Conservation (phyloP, 345 rosid genomes). For the Hypericum androsaemum region DNA sequence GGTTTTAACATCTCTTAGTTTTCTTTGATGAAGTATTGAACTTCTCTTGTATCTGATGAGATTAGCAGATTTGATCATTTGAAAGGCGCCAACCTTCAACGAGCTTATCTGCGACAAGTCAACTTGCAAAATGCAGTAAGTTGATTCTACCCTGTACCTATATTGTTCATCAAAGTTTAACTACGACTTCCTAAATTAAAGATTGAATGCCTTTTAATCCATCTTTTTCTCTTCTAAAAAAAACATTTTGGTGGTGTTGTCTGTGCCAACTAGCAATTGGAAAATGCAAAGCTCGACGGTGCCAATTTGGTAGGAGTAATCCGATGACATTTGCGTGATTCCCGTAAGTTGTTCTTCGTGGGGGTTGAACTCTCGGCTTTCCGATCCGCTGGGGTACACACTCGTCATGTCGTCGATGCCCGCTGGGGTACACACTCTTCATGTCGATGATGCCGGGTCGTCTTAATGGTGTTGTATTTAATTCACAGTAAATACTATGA, state of each 20-base stretch:
- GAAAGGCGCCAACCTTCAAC: slow-evolving; percentile 83
- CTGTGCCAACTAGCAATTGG: slow-evolving; percentile 2
- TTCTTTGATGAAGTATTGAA: no score
- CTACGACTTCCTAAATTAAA: no score
- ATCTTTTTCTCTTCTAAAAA: no score
- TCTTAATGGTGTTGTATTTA: no score
- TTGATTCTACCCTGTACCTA: neutral
- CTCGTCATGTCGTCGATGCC: no score
- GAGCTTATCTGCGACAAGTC: slow-evolving; percentile 81
- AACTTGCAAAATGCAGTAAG: slow-evolving; percentile 81
- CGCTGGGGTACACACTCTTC: no score
- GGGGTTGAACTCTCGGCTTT: slow-evolving; percentile 5
- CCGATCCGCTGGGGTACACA: no score
- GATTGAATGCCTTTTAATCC: no score
- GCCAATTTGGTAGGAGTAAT: slow-evolving; percentile 9
- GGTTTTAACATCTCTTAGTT: slow-evolving; percentile 26
- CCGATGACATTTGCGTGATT: slow-evolving; percentile 4
- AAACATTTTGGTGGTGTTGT: neutral
- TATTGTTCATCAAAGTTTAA: no score
- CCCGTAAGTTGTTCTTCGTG: neutral
- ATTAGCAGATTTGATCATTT: slow-evolving; percentile 49
- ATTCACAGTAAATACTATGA: no score
- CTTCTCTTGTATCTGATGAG: no score
- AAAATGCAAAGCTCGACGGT: slow-evolving; percentile 10
- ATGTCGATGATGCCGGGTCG: no score